These are phyloP conservation scores for Knoxia roxburghii DNA, from an alignment of 257 asterid genomes.

Conservation along the genomic window DNA sequence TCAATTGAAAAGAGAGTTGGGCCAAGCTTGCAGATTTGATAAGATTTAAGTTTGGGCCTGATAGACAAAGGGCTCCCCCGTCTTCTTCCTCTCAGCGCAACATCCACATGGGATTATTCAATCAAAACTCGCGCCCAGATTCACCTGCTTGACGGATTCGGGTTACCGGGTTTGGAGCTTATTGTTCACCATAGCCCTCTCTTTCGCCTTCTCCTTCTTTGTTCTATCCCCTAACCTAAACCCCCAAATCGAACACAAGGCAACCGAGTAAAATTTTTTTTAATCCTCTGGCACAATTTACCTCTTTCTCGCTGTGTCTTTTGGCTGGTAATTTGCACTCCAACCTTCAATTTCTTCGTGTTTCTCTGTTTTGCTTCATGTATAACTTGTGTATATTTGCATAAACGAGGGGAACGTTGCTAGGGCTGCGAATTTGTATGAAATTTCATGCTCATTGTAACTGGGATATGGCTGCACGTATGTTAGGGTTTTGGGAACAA, in stretches of 20 bases:
- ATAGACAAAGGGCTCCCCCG: not conserved
- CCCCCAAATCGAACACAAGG: not conserved
- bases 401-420: not conserved
- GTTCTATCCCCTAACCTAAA: not conserved
- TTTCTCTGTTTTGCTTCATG: not conserved
- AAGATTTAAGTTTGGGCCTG: slow-evolving; percentile 1
- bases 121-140: slow-evolving; percentile 26
- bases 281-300: not conserved
- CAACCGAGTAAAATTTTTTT: not conserved
- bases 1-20: not conserved
- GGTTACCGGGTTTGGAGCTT: slow-evolving; percentile 22
- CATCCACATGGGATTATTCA: not conserved
- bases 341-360: not conserved
- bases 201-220: not conserved
- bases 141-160: slow-evolving; percentile 18
- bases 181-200: slow-evolving; percentile 14
- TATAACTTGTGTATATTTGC: not conserved
- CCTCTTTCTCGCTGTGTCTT: not conserved
- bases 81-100: not conserved
- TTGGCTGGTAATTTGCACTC: not conserved
- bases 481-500: slow-evolving; percentile 17
- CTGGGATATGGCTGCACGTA: not conserved
- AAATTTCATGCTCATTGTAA: not conserved
- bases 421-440: not conserved
- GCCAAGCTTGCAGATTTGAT: not conserved